These are phyloP conservation scores for Telfairia occidentalis DNA, from an alignment of 331 rosid species.

Conservation along the genomic window DNA sequence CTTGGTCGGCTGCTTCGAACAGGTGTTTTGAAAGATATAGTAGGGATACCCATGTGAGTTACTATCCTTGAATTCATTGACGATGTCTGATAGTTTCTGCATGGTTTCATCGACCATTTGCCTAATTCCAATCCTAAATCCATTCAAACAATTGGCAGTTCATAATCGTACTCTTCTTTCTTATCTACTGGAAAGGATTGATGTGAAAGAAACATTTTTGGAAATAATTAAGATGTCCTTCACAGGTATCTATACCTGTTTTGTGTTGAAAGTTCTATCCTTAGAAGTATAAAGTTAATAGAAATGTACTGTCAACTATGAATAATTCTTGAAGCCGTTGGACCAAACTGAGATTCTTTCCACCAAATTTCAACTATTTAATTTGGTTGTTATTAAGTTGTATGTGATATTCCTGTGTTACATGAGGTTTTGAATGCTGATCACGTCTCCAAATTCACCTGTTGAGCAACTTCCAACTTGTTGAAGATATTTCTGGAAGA, in stretches of 20 bases:
- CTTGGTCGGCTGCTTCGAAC: slow-evolving; percentile 68
- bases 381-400: not conserved
- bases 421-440: not conserved
- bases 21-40: slow-evolving; percentile 59
- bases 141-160: not conserved
- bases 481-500: not conserved
- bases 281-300: not conserved
- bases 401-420: not conserved
- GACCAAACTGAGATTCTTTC: not conserved
- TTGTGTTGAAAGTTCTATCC: not conserved
- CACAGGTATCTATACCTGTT: not conserved
- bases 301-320: not conserved
- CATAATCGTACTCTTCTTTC: not conserved
- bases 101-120: not conserved
- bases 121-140: not conserved
- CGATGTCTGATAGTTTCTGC: not conserved
- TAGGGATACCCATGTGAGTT: slow-evolving; percentile 81
- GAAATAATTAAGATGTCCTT: not conserved
- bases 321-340: not conserved
- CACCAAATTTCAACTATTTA: not conserved
- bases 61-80: slow-evolving; percentile 5
- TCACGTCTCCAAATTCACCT: not conserved
- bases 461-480: not conserved
- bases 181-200: not conserved
- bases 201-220: not conserved